Base-by-base conservation (phyloP, 495 filamentous ascomycete species). In the Penicillium turbatum region DNA sequence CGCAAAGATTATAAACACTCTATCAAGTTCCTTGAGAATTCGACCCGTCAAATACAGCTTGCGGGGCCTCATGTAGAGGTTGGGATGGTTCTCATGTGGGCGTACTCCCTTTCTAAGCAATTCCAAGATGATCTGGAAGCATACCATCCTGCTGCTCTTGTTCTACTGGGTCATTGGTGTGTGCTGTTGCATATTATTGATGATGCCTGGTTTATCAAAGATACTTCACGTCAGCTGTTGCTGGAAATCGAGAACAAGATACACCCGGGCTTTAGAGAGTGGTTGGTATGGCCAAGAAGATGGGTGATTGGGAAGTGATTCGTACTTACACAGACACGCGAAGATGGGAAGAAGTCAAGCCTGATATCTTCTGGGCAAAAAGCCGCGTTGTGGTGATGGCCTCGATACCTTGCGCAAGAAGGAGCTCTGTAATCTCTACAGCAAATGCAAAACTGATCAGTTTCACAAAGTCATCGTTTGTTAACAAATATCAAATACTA, bases 91-190 rank as follows among this genome's bases (percentile, higher is more conserved):
- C 29, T 63, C 11, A 27, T 63, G 15, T 80, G 69, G 72, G 71
- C 67, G 10, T 69, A 79, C 13, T 74, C 74, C 16, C 57, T 80
- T 6, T 71, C 72, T 0, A 60, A 71, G 6, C 54, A 61, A 1
- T 82, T 81, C 54, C 60, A 79, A 16, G 60, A 68, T 1, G 65
- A 76, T 19, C 68, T 80, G 10, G 67, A 71, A 19, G 51, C 72
- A 36, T 64, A 62, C 16, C 68, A 72, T 17, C 79, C 81, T 0
- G 72, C 76, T n/a, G 77, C 82, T 11, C 56, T 78, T 12, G 57
- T 78, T 17, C 36, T 74, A 11, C 50, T 77, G 10, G 67, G 69
- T 19, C 64, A 76, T 43, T 78, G 64, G 53, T 75, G 69, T 43
- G 60, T 75, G 5, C 52, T 75, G 13, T 48, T 78, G 6, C 67